Conservation (phyloP, 768 basidiomycete genomes). For the Termitomyces eurrhizus region DNA sequence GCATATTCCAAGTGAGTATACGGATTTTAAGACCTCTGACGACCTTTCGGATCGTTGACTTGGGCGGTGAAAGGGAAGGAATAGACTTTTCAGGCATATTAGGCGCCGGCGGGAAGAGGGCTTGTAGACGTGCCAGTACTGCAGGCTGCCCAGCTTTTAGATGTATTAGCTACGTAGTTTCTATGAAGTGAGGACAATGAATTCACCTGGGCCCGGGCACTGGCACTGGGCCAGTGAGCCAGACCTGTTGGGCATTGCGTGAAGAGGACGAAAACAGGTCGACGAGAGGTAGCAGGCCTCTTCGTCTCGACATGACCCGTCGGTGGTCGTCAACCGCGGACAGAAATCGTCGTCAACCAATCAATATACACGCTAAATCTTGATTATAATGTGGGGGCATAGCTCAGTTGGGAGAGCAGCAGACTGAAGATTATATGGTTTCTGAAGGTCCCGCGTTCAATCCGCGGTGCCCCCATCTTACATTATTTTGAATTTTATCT, state of each 20-base stretch:
- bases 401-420: slow-evolving; percentile 20
- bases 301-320: neutral
- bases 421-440: slow-evolving; percentile 8
- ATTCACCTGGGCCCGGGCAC: slow-evolving; percentile 2
- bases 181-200: neutral
- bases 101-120: slow-evolving; percentile 15
- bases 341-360: neutral
- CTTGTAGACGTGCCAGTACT: slow-evolving; percentile 17
- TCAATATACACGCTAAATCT: neutral
- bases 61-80: slow-evolving; percentile 3
- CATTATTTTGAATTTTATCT: neutral
- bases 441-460: slow-evolving; percentile 24
- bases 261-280: neutral
- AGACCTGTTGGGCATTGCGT: neutral
- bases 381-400: neutral
- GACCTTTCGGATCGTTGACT: slow-evolving; percentile 3
- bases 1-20: slow-evolving; percentile 84
- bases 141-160: neutral
- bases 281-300: neutral
- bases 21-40: slow-evolving; percentile 49
- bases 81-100: slow-evolving; percentile 9
- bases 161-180: neutral
- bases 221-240: neutral
- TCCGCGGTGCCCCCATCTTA: slow-evolving; percentile 18
- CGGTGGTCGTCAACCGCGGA: neutral